These are phyloP conservation scores for Oehlia diaphana DNA, from an alignment of 192 early-diverging fungal species.

Conservation along the genomic window DNA sequence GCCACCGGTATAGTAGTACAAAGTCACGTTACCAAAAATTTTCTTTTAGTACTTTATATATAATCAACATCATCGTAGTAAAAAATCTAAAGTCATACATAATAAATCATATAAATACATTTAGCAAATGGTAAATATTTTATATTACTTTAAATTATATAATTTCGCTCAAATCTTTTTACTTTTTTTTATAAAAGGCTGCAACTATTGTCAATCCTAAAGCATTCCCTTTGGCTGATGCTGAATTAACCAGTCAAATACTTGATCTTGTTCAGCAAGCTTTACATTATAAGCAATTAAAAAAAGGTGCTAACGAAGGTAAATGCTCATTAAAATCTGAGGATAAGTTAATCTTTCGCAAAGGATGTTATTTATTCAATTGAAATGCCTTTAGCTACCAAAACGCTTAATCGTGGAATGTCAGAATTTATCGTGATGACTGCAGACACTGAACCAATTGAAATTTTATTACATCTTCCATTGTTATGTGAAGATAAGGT, in stretches of 20 bases:
- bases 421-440: constrained; percentile 99
- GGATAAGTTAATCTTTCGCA: neutral
- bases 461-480: constrained; percentile 96
- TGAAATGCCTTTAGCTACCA: constrained; percentile 65
- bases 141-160: too few relatives aligned
- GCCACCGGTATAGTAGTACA: too few relatives aligned
- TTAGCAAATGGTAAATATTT: too few relatives aligned
- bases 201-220: constrained; percentile 57
- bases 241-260: constrained; percentile 87
- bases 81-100: too few relatives aligned
- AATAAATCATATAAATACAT: too few relatives aligned
- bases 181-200: neutral
- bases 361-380: neutral
- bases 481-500: constrained; percentile 98
- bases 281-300: constrained; percentile 98
- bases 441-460: constrained; percentile 96
- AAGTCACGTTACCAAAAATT: too few relatives aligned
- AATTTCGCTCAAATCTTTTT: neutral
- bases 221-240: constrained; percentile 91
- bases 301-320: constrained; percentile 99
- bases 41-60: too few relatives aligned
- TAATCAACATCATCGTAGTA: too few relatives aligned
- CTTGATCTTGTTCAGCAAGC: constrained; percentile 98
- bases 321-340: neutral
- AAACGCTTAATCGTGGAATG: constrained; percentile 98